Evolutionary conservation across 2,329 filamentous ascomycete genomes (phyloP), one percentile per base, ranked within the genome.

Genomic region (Ceratocystis colombiana): DNA sequence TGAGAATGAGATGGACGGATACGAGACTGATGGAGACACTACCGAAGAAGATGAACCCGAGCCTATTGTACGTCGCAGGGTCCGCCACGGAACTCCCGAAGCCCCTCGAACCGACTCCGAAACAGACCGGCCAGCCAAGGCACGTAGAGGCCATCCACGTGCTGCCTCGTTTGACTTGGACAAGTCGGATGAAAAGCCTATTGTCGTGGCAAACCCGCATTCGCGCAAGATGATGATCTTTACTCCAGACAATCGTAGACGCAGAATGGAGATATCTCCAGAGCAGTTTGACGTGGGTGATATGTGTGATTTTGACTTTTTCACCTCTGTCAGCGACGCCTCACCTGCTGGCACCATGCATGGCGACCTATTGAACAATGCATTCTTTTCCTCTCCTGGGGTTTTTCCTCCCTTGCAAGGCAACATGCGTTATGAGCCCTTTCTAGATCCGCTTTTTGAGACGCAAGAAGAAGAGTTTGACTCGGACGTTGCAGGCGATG

Each of bases 331-430:
- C 45, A 46, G 57, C 30, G 62, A 65, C 41, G 62, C 44, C 44
- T 86, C 88, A 68, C 83, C 85, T 20, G 85, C 86, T 66, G 88
- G 90, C 68, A 81, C 92, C 70, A 91, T 92, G 88, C 85, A 92
- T 77, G 87, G 86, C 62, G 87, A 86, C 70, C 85, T 90, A 76
- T 81, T 85, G 65, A 50, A 63, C 22, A 57, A 22, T n/a, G 33
- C 48, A 7, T 46, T 62, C 44, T 62, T 62, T 48, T 45, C 63
- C 3, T 37, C 33, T 17, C 41, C 55, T 10, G 44, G n/a, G 25
- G 33, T 48, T 10, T 65, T 62, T 22, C 28, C 41, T 71, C 76
- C 46, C 74, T 79, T 65, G 72, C 77, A 3, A 79, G 79, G 0
- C 2, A 59, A 65, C 4, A 88, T 91, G 74, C 87, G 88, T 6